Evolutionary conservation across 768 basidiomycete genomes (phyloP).

Genomic region (Kwoniella shandongensis): DNA sequence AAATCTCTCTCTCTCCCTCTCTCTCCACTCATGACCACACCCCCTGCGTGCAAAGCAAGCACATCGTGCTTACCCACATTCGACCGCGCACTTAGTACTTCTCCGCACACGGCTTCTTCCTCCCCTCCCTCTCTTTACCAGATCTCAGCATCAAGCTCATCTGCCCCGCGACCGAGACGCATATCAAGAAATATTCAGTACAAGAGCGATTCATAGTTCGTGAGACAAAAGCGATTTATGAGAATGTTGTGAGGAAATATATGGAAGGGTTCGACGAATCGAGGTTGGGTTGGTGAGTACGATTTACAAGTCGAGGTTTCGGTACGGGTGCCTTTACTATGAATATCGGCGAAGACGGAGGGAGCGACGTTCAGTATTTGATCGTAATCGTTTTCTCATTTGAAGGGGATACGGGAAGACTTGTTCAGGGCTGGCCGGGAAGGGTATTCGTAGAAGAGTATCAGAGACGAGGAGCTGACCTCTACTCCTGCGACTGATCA

Average conservation of each 20-base stretch:
- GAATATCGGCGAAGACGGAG: no score
- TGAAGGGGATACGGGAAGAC: no score
- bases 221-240: conserved; percentile 80
- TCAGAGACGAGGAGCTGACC: no score
- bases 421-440: no score
- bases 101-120: conserved; percentile 76
- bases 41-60: conserved; percentile 66
- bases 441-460: no score
- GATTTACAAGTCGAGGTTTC: not conserved
- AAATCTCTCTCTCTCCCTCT: not conserved
- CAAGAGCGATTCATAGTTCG: conserved; percentile 71
- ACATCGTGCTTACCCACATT: conserved; percentile 60
- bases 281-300: conserved; percentile 73
- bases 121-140: conserved; percentile 52
- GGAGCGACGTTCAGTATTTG: no score
- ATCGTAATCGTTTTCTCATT: no score
- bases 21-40: conserved; percentile 53
- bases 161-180: conserved; percentile 83
- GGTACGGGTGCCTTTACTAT: no score
- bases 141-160: conserved; percentile 84
- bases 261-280: conserved; percentile 71
- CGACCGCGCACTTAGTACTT: conserved; percentile 62
- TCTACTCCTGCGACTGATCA: no score
- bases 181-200: conserved; percentile 82
- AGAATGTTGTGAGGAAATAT: conserved; percentile 70